phyloP scores from a whole-genome alignment of 1,284 basidiomycete genomes.

The Cryptococcus sp. region DNA sequence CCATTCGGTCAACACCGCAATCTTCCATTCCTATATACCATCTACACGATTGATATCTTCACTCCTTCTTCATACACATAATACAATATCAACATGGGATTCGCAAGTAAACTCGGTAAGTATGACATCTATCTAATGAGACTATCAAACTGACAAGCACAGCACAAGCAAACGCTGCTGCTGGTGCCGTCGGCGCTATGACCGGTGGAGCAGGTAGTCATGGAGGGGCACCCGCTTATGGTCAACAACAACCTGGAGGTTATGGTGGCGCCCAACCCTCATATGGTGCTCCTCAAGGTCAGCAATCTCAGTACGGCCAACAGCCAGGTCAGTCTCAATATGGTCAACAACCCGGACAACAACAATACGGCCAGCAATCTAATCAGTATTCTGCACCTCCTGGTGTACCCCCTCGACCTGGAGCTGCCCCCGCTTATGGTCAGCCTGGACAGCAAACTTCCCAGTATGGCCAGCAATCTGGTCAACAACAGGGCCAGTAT shows the following conservation, averaged over 20 bases:
- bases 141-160: not conserved
- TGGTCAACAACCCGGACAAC: conserved; percentile 6
- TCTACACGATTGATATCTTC: not conserved
- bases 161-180: conserved; percentile 8
- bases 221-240: not conserved
- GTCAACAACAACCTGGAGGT: not conserved
- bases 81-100: conserved; percentile 6
- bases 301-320: conserved; percentile 5
- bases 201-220: not conserved
- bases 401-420: not conserved
- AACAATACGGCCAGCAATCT: conserved; percentile 9
- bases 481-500: not conserved
- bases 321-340: not conserved
- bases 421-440: conserved; percentile 5
- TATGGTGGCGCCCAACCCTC: not conserved
- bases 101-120: conserved; percentile 13
- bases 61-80: not conserved
- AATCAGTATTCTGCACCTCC: conserved; percentile 1
- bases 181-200: not conserved
- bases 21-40: not conserved
- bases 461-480: conserved; percentile 6
- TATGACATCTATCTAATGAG: not conserved
- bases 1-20: too few relatives aligned
- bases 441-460: not conserved
- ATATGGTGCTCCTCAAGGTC: conserved; percentile 2